phyloP scores from a whole-genome alignment of 2,329 filamentous ascomycete species.

The Aspergillus glaucus region DNA sequence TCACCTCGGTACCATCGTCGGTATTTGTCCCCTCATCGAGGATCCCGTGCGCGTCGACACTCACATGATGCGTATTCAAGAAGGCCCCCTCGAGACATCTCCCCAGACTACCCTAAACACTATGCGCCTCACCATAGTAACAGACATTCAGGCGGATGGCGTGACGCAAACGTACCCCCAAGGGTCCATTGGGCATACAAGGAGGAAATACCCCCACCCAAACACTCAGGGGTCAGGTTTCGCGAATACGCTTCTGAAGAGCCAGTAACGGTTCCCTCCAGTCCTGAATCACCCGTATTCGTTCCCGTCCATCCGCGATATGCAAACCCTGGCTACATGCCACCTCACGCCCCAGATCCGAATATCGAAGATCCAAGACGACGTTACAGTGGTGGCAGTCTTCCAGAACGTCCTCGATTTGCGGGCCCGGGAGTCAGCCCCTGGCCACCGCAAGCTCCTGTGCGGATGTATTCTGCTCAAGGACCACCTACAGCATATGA shows the following conservation, averaged over 20 bases:
- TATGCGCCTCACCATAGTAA: neutral
- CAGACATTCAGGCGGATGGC: neutral
- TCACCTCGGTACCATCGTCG: slow-evolving; percentile 10
- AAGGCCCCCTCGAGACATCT: slow-evolving; percentile 23
- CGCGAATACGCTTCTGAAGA: slow-evolving; percentile 19
- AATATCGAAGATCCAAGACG: slow-evolving; percentile 19
- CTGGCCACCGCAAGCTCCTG: too few relatives aligned
- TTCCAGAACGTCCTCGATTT: neutral
- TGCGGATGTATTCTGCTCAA: too few relatives aligned
- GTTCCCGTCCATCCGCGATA: neutral
- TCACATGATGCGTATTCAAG: slow-evolving; percentile 32
- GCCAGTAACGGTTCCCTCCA: slow-evolving; percentile 8
- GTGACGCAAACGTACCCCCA: neutral
- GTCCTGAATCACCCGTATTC: neutral
- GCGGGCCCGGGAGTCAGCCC: too few relatives aligned
- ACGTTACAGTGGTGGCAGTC: slow-evolving; percentile 15
- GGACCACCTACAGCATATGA: too few relatives aligned
- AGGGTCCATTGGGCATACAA: slow-evolving; percentile 3
- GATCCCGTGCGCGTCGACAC: slow-evolving; percentile 24
- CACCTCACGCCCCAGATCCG: slow-evolving; percentile 17
- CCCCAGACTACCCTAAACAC: slow-evolving; percentile 11
- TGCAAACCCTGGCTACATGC: slow-evolving; percentile 8
- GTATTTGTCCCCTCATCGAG: slow-evolving; percentile 22
- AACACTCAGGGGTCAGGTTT: slow-evolving; percentile 16
- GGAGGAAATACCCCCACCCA: slow-evolving; percentile 6